A percentile compares a stretch with the other conserved stretches of the same genome.
Conservation (phyloP, 768 basidiomycete species). For the Clathrus columnatus region DNA sequence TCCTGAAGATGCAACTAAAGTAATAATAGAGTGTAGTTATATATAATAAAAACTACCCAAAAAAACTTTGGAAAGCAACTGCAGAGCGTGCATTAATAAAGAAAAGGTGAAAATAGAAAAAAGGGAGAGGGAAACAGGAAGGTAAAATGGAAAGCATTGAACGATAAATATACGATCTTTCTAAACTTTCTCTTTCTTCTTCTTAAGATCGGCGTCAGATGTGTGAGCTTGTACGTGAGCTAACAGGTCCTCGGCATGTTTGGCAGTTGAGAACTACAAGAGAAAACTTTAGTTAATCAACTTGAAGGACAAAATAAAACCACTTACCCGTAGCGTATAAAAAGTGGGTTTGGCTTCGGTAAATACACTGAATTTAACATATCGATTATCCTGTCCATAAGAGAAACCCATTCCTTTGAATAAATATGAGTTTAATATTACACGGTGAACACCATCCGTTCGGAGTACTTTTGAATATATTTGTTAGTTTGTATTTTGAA, state of each 20-base stretch:
- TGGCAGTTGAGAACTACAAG: constrained; percentile 53
- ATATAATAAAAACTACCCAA: neutral
- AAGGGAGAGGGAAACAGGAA: neutral
- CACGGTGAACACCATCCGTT: constrained; percentile 71
- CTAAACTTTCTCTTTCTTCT: neutral
- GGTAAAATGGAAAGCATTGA: neutral
- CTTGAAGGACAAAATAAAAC: neutral
- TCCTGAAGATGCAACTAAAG: neutral
- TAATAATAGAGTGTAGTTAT: neutral
- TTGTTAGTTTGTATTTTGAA: constrained; percentile 10
- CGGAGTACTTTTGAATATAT: constrained; percentile 55
- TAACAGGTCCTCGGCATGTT: constrained; percentile 61
- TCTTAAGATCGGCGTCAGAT: constrained; percentile 17
- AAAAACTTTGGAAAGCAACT: neutral
- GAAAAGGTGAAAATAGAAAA: neutral
- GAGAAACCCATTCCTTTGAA: constrained; percentile 72
- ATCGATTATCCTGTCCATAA: constrained; percentile 70
- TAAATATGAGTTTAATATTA: constrained; percentile 65
- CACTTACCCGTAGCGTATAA: constrained; percentile 64
- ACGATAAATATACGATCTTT: neutral
- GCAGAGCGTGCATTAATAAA: neutral
- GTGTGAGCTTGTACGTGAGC: constrained; percentile 42
- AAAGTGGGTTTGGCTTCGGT: constrained; percentile 43
- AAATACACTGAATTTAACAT: constrained; percentile 67
- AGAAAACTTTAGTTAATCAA: constrained; percentile 7